Base-by-base conservation (phyloP, 2,329 filamentous ascomycete species). In the Huntiella decipiens region DNA sequence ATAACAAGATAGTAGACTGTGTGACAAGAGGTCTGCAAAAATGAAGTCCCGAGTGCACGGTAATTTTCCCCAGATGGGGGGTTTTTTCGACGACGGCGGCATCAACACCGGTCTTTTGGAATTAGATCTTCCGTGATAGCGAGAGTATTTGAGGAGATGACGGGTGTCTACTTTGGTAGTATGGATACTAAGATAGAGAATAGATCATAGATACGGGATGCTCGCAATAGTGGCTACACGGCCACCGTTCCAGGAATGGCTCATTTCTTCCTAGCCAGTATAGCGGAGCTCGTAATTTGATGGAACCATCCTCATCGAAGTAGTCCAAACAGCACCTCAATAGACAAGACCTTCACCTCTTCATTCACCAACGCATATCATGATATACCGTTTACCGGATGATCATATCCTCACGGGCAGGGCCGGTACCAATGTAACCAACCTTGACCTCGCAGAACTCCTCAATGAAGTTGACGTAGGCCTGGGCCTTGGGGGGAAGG, bases 381-480 rank as follows among this genome's bases (percentile, higher is more conserved):
- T 22, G 10, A 41, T 22, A 43, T 11, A 10, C 17, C 34, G 17
- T 38, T 50, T 50, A 50, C 44, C 60, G 58, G 44, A 54, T 53
- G 54, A 80, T 73, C 71, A 79, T 78, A 56, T 71, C 70, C 54
- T 81, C 74, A 48, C 76, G 66, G 40, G 68, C 71, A 35, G 74
- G 76, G 5, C 77, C 77, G 15, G 77, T 78, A 39, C 78, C 78
- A 54, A 82, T 75, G 59, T 70, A 81, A 28, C 50, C 45, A 43
- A 59, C 63, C 59, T 66, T 68, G 50, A 79, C 71, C 31, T 73
- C 75, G 11, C 78, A 62, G 56, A 74, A 78, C 52, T 73, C 61
- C 64, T 83, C 77, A 50, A 82, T 78, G 58, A 67, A 78, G 55
- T 74, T 66, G 47, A 84, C 64, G 55, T 84, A 85, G 38, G 70